Conservation (phyloP, 2,329 filamentous ascomycete genomes). For the Teratosphaeria destructans region DNA sequence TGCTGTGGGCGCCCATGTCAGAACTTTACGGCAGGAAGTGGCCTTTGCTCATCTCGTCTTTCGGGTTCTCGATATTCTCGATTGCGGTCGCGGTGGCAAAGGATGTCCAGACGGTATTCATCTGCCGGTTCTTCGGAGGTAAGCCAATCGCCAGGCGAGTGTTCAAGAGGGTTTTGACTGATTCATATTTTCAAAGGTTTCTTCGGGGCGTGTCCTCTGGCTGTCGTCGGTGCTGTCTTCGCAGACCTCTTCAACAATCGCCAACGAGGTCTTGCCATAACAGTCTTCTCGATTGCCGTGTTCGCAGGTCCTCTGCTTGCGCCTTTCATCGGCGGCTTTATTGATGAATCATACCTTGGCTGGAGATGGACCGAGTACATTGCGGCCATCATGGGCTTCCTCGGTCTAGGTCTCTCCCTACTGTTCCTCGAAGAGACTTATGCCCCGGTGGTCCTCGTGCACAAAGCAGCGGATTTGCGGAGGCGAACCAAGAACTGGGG, state of each 20-base stretch:
- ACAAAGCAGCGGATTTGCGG: constrained; percentile 30
- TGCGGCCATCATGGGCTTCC: constrained; percentile 32
- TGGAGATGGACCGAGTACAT: constrained; percentile 40
- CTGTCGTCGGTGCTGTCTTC: constrained; percentile 34
- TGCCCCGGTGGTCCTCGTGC: constrained; percentile 29
- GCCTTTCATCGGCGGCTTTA: constrained; percentile 30
- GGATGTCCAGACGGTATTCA: constrained; percentile 28
- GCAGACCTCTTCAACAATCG: constrained; percentile 33
- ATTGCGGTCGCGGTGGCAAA: constrained; percentile 36
- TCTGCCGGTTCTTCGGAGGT: constrained; percentile 31
- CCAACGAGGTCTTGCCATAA: constrained; percentile 29
- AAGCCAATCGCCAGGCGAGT: neutral
- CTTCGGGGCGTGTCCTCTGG: constrained; percentile 35
- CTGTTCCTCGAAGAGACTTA: constrained; percentile 34
- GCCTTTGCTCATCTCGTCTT: constrained; percentile 34
- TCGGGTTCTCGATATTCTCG: constrained; percentile 35
- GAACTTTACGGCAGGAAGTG: constrained; percentile 37
- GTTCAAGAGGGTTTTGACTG: neutral
- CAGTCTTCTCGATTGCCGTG: constrained; percentile 29
- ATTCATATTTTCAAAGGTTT: constrained; percentile 23
- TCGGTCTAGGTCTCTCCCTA: constrained; percentile 17
- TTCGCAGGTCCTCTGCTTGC: constrained; percentile 31
- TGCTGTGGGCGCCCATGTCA: constrained; percentile 32
- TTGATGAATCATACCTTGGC: constrained; percentile 30
- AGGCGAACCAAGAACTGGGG: constrained; percentile 31